Evolutionary conservation across 1,139 yeast genomes (phyloP), one percentile per base, ranked within the genome.

Genomic region (Suhomyces guaymorum): DNA sequence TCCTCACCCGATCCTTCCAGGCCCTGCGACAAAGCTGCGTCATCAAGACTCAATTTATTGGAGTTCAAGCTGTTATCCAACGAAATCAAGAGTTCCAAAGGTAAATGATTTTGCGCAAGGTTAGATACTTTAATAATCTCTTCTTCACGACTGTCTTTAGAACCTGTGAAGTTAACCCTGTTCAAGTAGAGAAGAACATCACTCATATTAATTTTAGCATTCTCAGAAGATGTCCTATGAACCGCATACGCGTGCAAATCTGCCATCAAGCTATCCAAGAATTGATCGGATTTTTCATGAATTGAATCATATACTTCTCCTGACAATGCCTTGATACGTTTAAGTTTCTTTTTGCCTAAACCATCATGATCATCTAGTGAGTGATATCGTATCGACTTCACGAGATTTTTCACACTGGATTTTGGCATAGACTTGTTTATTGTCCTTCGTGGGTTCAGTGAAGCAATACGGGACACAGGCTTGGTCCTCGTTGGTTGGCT

Each of bases 151-250:
- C 46, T 38, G 2, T 49, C 49, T n/a, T 46, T 48, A 1, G 39
- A 32, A 1, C 54, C 48, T 2, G 52, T 49, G 37, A 61, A 54
- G 20, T 57, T 61, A n/a, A 65, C 54, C 30, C 73, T 47, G 30
- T 61, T 61, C 32, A 69, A 44, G 35, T 55, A 65, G 13, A 69
- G 47, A 20, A 70, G 41, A 2, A 65, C 66, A 43, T 70, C 75
- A 15, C 51, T 53, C 28, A 67, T 51, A 30, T 52, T 53, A n/a
- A 70, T 62, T 11, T 48, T 51, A 6, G 46, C 35, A 3, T 53
- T 46, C 7, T 49, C 47, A 5, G 54, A 50, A 17, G 43, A 42
- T 1, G 58, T 44, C 26, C 75, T 36, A 33, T 55, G 59, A 6
- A 38, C 42, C 10, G 58, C 56, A 36, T 49, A 55, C 2, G 56